phyloP scores from a whole-genome alignment of 73 alveolate genomes.

The Symbiodinium pilosum region DNA sequence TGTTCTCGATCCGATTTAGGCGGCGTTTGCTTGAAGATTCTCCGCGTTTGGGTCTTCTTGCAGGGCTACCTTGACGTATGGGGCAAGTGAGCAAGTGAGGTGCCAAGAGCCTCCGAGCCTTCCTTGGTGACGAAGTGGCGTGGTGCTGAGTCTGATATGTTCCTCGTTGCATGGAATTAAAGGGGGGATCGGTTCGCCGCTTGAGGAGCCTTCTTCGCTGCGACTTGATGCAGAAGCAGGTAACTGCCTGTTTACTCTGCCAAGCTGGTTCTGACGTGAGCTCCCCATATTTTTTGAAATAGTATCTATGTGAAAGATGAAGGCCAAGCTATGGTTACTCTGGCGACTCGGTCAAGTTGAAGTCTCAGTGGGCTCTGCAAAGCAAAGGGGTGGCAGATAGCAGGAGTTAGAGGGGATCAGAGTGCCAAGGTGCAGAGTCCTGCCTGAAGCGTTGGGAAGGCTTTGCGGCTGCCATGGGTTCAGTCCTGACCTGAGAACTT shows the following conservation, averaged over 20 bases:
- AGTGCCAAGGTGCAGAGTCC: neutral
- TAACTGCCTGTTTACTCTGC: no score
- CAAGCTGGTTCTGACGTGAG: neutral
- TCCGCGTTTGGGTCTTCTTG: no score
- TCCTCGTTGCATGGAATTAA: neutral
- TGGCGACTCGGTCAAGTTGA: neutral
- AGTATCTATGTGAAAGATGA: neutral
- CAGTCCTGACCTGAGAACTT: neutral
- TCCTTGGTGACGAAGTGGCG: conserved; percentile 15
- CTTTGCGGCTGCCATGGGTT: neutral
- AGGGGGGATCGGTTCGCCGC: neutral
- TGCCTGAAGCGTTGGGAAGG: conserved; percentile 9
- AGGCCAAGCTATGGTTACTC: neutral
- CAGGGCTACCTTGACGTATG: no score
- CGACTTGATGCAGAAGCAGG: conserved; percentile 10
- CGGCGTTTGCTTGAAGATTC: no score
- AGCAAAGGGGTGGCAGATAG: neutral
- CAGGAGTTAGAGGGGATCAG: neutral
- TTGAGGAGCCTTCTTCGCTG: neutral
- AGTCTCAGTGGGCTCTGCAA: neutral
- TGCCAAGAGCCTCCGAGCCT: conserved; percentile 4
- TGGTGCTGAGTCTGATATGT: neutral
- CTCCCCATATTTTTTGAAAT: no score
- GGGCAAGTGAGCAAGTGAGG: no score
- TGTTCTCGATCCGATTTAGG: no score